phyloP scores from a whole-genome alignment of 2,329 filamentous ascomycete species.

The Fusarium denticulatum region DNA sequence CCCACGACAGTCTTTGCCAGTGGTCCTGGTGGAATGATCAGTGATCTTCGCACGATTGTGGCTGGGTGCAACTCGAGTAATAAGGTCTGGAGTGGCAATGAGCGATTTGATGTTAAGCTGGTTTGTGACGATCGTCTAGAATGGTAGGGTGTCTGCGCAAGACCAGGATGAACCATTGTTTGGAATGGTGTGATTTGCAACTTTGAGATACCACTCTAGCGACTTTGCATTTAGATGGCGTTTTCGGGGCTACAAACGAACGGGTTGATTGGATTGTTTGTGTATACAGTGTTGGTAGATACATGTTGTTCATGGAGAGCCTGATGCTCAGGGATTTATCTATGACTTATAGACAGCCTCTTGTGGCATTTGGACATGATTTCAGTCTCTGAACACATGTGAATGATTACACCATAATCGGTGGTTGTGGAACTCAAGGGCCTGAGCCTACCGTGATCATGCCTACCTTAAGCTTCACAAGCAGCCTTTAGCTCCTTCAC shows the following conservation, averaged over 20 bases:
- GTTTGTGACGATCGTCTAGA: conserved; percentile 70
- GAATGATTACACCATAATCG: background rate
- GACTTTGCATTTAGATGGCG: conserved; percentile 24
- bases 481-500: background rate
- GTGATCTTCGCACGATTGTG: conserved; percentile 64
- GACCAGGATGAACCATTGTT: background rate
- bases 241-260: conserved; percentile 1
- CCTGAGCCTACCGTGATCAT: conserved; percentile 9
- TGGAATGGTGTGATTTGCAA: conserved; percentile 16
- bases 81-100: conserved; percentile 67
- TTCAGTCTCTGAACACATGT: conserved; percentile 5
- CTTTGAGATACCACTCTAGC: conserved; percentile 38
- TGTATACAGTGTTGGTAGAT: conserved; percentile 1
- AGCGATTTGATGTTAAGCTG: conserved; percentile 64
- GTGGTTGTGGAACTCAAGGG: conserved; percentile 14
- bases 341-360: background rate
- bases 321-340: background rate
- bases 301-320: background rate
- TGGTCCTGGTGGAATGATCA: conserved; percentile 68
- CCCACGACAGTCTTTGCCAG: conserved; percentile 68
- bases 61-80: conserved; percentile 62
- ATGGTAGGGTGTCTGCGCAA: conserved; percentile 46
- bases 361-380: background rate
- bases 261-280: background rate
- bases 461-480: background rate